Base-by-base conservation (phyloP, 768 basidiomycete species). In the Xerocomus potaroensis region DNA sequence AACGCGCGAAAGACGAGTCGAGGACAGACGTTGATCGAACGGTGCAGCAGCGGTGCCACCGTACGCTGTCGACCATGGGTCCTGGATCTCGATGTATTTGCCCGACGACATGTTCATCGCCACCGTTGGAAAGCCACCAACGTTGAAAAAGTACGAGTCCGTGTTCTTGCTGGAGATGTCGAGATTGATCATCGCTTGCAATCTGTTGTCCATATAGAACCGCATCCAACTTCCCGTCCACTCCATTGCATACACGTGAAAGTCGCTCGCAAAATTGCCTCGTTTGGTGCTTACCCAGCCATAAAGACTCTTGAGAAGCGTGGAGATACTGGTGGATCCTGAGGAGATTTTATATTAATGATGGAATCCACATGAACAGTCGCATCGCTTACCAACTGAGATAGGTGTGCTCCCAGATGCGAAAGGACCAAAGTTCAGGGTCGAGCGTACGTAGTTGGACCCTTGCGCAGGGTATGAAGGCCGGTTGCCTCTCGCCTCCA, bases 391-490 rank as follows among this genome's bases (percentile, higher is more conserved):
- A 63, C 60, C 48, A 5, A 42, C 47, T 7, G 64, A 60, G 26
- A 74, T 56, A 2, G 79, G 58, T 0, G 65, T 51, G 34, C 41
- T 53, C 0, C 65, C 65, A 0, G 57, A 50, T 1, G 67, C 57
- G 8, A 79, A 59, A 30, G 78, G 77, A 3, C 88, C 90, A 67
- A 84, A 93, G 62, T 81, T 81, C 18, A 93, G 66, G 26, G 78
- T 72, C 5, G 80, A 75, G 46, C 81, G 70, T 18, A 75, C 71
- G 50, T 68, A 76, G 62, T 76, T 74, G 46, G 66, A 59, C 41
- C 76, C 76, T 54, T 74, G 69, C 0, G 59, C 68, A 9, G 64
- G 48, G 57, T 77, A 72, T 11, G 65, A 62, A n/a, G 69, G 67
- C 16, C 58, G 57, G 63, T 75, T 79, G 19, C 77, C 75, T 56